Evolutionary conservation across 2,329 filamentous ascomycete species (phyloP), one percentile per base, ranked within the genome.

Genomic region (Simplicillium sp.): DNA sequence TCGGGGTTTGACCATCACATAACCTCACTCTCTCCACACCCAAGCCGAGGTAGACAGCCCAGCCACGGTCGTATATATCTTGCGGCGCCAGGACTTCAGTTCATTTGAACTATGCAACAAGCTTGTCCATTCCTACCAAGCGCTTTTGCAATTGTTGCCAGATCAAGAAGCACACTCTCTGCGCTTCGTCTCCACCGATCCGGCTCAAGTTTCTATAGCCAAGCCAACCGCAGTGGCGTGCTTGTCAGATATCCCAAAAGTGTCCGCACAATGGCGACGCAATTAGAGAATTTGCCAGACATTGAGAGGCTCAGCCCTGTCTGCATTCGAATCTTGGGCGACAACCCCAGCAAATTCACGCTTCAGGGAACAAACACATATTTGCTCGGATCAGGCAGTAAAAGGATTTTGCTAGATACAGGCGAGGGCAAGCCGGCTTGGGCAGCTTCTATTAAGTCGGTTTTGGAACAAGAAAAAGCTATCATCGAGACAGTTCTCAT

Each of bases 341-440:
- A 85, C 8, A 98, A 98, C 61, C 90, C 92, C 11, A 79, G 85
- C 56, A 96, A 94, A 68, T 81, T 80, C 54, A 73, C 76, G 4
- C 64, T 83, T 11, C 77, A 83, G 62, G 82, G 88, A 46, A 96
- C 92, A 50, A 98, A 98, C 61, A 98, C 92, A 29, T 98, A 98
- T 60, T 74, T 98, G 14, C 56, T 98, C 44, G 92, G 92, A 44
- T 80, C 75, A 7, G 90, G 89, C 3, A 58, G 67, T 6, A 63
- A 66, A 7, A 80, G 92, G 9, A 71, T 97, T 44, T 75, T 98
- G 16, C 79, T 98, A 54, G 92, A 98, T 63, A 95, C 89, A 0
- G 92, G 85, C 37, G 83, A 95, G 60, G 92, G 90, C 36, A 75
- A 70, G 43, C 75, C 80, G 2, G 70, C 75, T 29, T 98, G 90